Conservation (phyloP, 2,329 filamentous ascomycete genomes). For the Sporothrix curviconia region DNA sequence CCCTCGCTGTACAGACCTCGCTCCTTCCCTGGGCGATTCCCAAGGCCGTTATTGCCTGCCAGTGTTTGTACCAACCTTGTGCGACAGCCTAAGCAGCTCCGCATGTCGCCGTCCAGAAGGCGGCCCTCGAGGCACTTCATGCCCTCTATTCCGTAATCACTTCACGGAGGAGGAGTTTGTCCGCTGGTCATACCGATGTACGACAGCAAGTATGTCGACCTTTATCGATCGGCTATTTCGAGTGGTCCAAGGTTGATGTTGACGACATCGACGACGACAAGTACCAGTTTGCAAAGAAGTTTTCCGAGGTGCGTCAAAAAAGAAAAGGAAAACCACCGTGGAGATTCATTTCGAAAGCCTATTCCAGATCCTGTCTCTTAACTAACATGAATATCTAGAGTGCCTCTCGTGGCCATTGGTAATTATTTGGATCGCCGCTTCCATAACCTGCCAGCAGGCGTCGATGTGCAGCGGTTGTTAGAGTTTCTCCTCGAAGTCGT, state of each 20-base stretch:
- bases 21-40: constrained; percentile 83
- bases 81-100: constrained; percentile 62
- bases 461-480: constrained; percentile 68
- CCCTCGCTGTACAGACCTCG: constrained; percentile 69
- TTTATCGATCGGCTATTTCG: constrained; percentile 69
- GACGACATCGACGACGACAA: constrained; percentile 84
- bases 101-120: constrained; percentile 69
- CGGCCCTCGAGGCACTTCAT: constrained; percentile 76
- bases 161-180: constrained; percentile 73
- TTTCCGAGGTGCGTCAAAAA: constrained; percentile 80
- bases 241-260: constrained; percentile 72
- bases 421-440: constrained; percentile 78
- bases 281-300: constrained; percentile 87
- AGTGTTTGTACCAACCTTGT: constrained; percentile 64
- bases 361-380: too few species aligned
- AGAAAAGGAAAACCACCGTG: too few species aligned
- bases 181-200: constrained; percentile 76
- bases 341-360: too few species aligned
- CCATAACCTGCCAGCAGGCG: constrained; percentile 53
- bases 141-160: constrained; percentile 68
- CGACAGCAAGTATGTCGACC: constrained; percentile 59
- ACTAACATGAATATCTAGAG: not conserved
- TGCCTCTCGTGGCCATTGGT: constrained; percentile 66
- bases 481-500: constrained; percentile 72
- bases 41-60: constrained; percentile 66